Evolutionary conservation across 345 rosid genomes (phyloP).

Genomic region (Pugionium dolabratum): DNA sequence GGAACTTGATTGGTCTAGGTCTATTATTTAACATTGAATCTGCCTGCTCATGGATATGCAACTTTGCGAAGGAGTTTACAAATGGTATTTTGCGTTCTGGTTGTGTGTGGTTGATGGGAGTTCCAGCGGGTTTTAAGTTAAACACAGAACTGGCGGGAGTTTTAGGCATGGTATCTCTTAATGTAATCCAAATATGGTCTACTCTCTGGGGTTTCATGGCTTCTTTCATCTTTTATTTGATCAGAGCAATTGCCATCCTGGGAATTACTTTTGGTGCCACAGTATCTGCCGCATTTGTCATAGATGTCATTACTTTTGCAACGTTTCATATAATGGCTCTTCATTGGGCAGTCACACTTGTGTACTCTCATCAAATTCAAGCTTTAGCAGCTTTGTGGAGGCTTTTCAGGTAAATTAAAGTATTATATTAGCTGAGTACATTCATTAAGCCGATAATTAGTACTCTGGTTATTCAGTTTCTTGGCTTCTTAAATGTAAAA

Average conservation of each 20-base stretch:
- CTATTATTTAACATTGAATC: constrained; percentile 56
- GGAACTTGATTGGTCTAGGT: constrained; percentile 65
- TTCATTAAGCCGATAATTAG: neutral
- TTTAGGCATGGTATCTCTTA: constrained; percentile 80
- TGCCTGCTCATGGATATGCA: constrained; percentile 50
- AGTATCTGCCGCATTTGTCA: constrained; percentile 64
- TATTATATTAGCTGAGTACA: neutral
- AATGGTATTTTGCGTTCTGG: constrained; percentile 82
- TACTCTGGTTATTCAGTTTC: neutral
- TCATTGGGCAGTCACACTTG: constrained; percentile 67
- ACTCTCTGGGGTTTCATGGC: constrained; percentile 69
- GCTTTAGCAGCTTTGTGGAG: constrained; percentile 92
- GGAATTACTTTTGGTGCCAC: constrained; percentile 80
- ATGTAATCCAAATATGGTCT: constrained; percentile 89
- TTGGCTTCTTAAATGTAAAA: no score
- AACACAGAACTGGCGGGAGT: constrained; percentile 84
- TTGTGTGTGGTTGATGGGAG: constrained; percentile 99
- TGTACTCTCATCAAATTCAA: constrained; percentile 75
- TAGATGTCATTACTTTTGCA: constrained; percentile 58
- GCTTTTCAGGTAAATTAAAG: constrained; percentile 66
- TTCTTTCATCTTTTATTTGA: constrained; percentile 54
- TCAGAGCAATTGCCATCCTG: constrained; percentile 58
- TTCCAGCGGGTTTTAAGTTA: constrained; percentile 95
- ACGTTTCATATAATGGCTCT: constrained; percentile 72
- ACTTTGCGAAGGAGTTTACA: constrained; percentile 57